Percentiles rank a stretch among this genome's conserved stretches.
phyloP scores from a whole-genome alignment of 1,139 yeast species.

The Debaryomyces coudertii region DNA sequence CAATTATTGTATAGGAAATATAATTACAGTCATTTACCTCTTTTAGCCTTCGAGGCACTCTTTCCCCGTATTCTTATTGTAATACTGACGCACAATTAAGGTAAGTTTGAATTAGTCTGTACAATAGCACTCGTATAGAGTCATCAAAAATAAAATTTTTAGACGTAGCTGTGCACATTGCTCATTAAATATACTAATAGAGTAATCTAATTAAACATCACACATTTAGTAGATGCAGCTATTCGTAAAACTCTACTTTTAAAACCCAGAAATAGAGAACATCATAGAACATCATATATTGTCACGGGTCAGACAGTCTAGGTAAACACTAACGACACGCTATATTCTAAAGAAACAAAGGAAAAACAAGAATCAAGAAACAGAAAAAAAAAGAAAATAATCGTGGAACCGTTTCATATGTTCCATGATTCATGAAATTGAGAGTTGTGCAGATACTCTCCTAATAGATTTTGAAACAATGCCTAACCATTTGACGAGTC shows the following conservation, averaged over 20 bases:
- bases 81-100: too few species aligned
- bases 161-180: not conserved
- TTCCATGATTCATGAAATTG: not conserved
- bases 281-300: not conserved
- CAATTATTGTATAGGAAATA: not conserved
- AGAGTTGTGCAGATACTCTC: constrained; percentile 24
- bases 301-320: not conserved
- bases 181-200: not conserved
- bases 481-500: constrained; percentile 60
- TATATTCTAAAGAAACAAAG: not conserved
- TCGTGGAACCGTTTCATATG: not conserved
- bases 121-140: too few species aligned
- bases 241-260: not conserved
- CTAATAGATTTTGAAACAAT: constrained; percentile 45
- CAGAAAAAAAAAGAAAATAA: not conserved
- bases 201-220: not conserved
- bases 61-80: too few species aligned
- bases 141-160: not conserved
- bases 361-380: not conserved
- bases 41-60: too few species aligned
- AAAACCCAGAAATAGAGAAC: not conserved
- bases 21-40: not conserved
- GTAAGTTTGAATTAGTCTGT: too few species aligned
- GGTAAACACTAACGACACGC: not conserved
- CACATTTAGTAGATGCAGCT: not conserved